Conservation (phyloP, 129 eudicot species). For the sunflower (Helianthus annuus) region DNA sequence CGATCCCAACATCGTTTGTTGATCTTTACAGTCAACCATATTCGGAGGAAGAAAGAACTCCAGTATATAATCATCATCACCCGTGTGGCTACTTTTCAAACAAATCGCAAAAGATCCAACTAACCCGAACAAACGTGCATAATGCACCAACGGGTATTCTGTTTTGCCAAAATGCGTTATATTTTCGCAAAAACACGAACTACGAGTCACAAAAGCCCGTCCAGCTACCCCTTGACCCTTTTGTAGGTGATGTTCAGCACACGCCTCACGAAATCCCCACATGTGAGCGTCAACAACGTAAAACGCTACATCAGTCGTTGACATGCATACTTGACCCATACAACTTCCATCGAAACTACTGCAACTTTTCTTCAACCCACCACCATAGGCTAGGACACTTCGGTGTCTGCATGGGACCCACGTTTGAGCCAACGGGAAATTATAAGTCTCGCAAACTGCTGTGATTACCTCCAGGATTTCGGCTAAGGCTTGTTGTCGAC, state of each 20-base stretch:
- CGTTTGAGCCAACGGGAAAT: conserved; percentile 83
- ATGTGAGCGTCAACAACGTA: conserved; percentile 77
- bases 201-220: conserved; percentile 58
- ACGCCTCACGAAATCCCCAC: conserved; percentile 94
- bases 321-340: conserved; percentile 93
- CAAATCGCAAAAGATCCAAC: conserved; percentile 77
- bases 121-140: conserved; percentile 82
- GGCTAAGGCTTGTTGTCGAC: conserved; percentile 78
- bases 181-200: conserved; percentile 70
- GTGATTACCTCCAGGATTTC: conserved; percentile 83
- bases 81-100: conserved; percentile 73
- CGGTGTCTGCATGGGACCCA: conserved; percentile 97
- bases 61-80: conserved; percentile 69
- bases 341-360: conserved; percentile 96
- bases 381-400: conserved; percentile 82
- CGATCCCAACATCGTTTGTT: conserved; percentile 54
- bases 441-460: conserved; percentile 74
- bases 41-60: conserved; percentile 83
- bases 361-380: conserved; percentile 83
- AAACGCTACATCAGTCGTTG: conserved; percentile 86
- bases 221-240: conserved; percentile 98
- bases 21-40: conserved; percentile 43
- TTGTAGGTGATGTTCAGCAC: conserved; percentile 86
- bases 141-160: conserved; percentile 84
- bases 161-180: conserved; percentile 69